These are phyloP conservation scores for Guadua angustifolia DNA, from an alignment of 176 grass and related monocot genomes.

Conservation along the genomic window DNA sequence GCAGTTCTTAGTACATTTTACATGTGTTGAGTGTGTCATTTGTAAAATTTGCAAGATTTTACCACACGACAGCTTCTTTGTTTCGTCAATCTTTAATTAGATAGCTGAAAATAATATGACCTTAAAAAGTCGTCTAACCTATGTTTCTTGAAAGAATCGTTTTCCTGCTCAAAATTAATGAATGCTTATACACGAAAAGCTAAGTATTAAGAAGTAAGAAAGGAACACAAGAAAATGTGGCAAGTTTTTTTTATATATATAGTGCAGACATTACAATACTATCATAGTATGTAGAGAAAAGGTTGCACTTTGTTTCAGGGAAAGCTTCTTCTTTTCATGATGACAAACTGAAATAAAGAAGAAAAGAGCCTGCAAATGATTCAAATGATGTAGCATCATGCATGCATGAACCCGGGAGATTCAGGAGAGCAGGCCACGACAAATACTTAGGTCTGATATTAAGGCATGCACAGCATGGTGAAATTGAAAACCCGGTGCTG, in stretches of 20 bases:
- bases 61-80: background rate
- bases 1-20: background rate
- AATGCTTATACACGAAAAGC: background rate
- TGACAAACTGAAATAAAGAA: constrained; percentile 34
- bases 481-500: too few relatives aligned
- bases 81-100: background rate
- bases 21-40: background rate
- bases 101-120: background rate
- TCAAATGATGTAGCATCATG: constrained; percentile 43
- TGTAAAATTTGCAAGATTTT: background rate
- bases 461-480: too few relatives aligned
- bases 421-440: constrained; percentile 38
- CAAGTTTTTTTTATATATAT: background rate
- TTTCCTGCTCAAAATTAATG: background rate
- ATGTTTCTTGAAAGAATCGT: background rate
- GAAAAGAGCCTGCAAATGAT: constrained; percentile 17
- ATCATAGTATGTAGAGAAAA: constrained; percentile 28
- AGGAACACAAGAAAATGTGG: background rate
- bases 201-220: background rate
- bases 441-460: constrained; percentile 24
- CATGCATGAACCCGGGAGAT: constrained; percentile 42
- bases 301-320: constrained; percentile 43
- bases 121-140: background rate
- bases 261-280: background rate
- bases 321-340: constrained; percentile 24